These are phyloP conservation scores for Apiotrichum montevideense DNA, from an alignment of 1,284 basidiomycete genomes.

Conservation along the genomic window DNA sequence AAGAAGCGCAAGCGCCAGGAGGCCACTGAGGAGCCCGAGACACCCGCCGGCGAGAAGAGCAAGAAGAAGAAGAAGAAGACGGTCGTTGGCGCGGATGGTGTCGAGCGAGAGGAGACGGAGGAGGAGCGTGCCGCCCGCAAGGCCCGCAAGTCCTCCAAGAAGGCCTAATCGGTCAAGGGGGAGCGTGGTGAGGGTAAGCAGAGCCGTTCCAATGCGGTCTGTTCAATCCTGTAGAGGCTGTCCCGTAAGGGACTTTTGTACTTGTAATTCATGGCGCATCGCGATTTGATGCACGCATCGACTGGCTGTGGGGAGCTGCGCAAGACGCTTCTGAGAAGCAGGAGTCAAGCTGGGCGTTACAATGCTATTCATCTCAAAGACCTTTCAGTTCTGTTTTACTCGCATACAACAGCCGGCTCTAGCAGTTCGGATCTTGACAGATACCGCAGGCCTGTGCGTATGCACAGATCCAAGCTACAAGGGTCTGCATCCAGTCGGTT, in stretches of 20 bases:
- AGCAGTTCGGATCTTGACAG: too few species aligned
- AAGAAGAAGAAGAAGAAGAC: constrained; percentile 59
- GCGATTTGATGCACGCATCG: constrained; percentile 1
- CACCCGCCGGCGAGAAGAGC: constrained; percentile 45
- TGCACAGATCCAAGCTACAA: too few species aligned
- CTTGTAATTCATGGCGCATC: background rate
- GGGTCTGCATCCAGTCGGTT: too few species aligned
- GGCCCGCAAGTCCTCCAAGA: constrained; percentile 44
- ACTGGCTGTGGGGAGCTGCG: background rate
- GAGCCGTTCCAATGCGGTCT: too few species aligned
- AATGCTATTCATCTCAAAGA: too few species aligned
- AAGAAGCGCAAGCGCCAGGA: constrained; percentile 51
- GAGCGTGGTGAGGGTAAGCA: too few species aligned
- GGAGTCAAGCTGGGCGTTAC: too few species aligned
- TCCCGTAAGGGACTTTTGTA: constrained; percentile 1
- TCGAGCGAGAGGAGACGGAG: constrained; percentile 48
- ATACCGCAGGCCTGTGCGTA: too few species aligned
- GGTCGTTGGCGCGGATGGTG: constrained; percentile 47
- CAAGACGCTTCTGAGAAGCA: too few species aligned
- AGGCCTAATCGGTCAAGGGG: constrained; percentile 16
- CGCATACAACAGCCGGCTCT: too few species aligned
- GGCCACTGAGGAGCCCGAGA: constrained; percentile 47
- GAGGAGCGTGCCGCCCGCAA: constrained; percentile 44
- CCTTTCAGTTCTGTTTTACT: too few species aligned
- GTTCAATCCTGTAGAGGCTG: background rate